Evolutionary conservation across 2,329 filamentous ascomycete species (phyloP).

Genomic region (Curvularia hawaiiensis): DNA sequence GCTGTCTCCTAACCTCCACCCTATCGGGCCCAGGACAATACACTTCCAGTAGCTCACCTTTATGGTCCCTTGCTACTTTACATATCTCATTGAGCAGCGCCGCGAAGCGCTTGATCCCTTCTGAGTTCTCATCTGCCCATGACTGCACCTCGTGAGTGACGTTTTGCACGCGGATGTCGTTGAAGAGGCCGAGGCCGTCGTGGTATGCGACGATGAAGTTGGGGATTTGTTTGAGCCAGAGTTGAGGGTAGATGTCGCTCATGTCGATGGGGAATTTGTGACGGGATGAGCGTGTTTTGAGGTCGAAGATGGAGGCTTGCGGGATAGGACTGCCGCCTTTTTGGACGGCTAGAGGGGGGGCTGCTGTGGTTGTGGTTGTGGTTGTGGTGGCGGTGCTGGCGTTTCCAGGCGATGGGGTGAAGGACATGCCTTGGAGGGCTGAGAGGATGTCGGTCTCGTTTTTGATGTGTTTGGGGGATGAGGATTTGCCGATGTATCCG

Average conservation of each 20-base stretch:
- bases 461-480: neutral
- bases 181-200: conserved; percentile 49
- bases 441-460: conserved; percentile 18
- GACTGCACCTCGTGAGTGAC: conserved; percentile 42
- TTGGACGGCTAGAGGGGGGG: conserved; percentile 23
- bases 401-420: conserved; percentile 4
- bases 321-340: conserved; percentile 37
- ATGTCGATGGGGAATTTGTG: conserved; percentile 45
- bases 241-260: conserved; percentile 49
- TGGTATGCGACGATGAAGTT: conserved; percentile 61
- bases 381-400: neutral
- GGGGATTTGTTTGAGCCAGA: conserved; percentile 59
- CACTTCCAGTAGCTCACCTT: conserved; percentile 40
- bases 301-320: conserved; percentile 56
- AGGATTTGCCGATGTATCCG: conserved; percentile 53
- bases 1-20: conserved; percentile 46
- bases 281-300: conserved; percentile 56
- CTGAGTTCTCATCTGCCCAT: conserved; percentile 52
- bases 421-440: conserved; percentile 15
- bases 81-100: conserved; percentile 41
- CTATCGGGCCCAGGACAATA: conserved; percentile 34
- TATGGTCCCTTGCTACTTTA: conserved; percentile 26
- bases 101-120: conserved; percentile 33
- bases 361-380: neutral
- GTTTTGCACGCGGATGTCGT: conserved; percentile 49